A percentile compares a stretch with the other conserved stretches of the same genome.
These are phyloP conservation scores for Cystobasidiaceae sp. DNA, from an alignment of 1,284 basidiomycete species.

Conservation along the genomic window DNA sequence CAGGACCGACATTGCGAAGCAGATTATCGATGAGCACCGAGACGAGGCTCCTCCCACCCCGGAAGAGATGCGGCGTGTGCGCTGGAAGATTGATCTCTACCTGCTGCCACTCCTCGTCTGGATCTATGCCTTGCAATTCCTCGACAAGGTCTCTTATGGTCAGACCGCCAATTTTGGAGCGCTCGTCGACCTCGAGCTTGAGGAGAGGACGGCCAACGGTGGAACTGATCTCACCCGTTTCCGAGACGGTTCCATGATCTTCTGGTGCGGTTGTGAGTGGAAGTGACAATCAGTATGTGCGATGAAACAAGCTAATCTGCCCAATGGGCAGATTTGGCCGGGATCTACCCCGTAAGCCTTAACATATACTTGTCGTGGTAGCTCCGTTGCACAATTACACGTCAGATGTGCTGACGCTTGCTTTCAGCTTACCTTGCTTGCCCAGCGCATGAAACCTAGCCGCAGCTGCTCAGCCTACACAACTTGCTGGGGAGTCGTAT, in stretches of 20 bases:
- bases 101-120: constrained; percentile 1
- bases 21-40: background rate
- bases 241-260: constrained; percentile 6
- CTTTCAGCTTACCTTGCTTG: background rate
- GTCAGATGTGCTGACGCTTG: no score
- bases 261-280: constrained; percentile 11
- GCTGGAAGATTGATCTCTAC: constrained; percentile 3
- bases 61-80: constrained; percentile 6
- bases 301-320: background rate
- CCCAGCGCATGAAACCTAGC: constrained; percentile 16
- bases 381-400: no score
- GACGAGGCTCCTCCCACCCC: constrained; percentile 2
- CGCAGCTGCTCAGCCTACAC: constrained; percentile 21
- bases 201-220: background rate
- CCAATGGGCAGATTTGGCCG: background rate
- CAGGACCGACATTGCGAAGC: constrained; percentile 3
- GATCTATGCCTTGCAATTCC: constrained; percentile 1
- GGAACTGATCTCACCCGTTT: constrained; percentile 2
- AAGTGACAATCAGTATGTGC: no score
- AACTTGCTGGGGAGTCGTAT: constrained; percentile 24
- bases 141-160: constrained; percentile 14
- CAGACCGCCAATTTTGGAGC: constrained; percentile 12
- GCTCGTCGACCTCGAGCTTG: background rate
- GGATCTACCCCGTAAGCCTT: background rate
- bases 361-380: background rate